Evolutionary conservation across 1,284 basidiomycete species (phyloP), one percentile per base, ranked within the genome.

Genomic region (Rhodofomes roseus): DNA sequence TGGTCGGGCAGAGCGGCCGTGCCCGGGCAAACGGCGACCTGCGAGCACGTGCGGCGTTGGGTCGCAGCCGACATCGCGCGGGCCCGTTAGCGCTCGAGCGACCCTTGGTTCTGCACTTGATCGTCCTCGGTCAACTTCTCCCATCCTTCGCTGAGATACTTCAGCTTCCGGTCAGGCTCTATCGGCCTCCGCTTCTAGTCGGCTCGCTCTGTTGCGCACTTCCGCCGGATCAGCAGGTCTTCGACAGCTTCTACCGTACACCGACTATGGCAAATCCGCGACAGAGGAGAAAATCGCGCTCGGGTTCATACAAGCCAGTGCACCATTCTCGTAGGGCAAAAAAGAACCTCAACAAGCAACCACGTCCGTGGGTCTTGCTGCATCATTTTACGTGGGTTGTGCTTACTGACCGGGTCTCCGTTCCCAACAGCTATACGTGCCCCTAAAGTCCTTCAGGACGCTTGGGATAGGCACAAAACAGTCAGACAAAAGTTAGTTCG

Each of bases 391-490:
- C 55, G 25, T 16, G 25, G 23, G 46, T 40, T 60, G 25, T 54
- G 55, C 58, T 59, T 34, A 34, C 60, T 60, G 43, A 54, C 60
- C 63, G 41, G 62, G 55, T 58, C 46, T 57, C 56, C 44, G 44
- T 54, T 54, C 55, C 55, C 59, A 14, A 54, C 66, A 93, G 90
- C 89, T 14, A 88, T 98, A 61, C 85, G 87, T 60, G 95, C 92
- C 0, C 92, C 95, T 1, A 89, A 91, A 71, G 79, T 84, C 18
- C 78, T 98, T 58, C 91, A 92, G 70, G 87, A 92, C 52, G 85
- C 86, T 55, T 98, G 96, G 95, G 92, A 97, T 74, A 86, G 85
- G 66, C 81, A 79, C 62, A 94, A 93, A 78, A 99, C 96, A 7
- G 89, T 96, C 27, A 84, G 86, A 65, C 96, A 98, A 83, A 98